phyloP scores from a whole-genome alignment of 106 monocot species.

The Acorus calamus region DNA sequence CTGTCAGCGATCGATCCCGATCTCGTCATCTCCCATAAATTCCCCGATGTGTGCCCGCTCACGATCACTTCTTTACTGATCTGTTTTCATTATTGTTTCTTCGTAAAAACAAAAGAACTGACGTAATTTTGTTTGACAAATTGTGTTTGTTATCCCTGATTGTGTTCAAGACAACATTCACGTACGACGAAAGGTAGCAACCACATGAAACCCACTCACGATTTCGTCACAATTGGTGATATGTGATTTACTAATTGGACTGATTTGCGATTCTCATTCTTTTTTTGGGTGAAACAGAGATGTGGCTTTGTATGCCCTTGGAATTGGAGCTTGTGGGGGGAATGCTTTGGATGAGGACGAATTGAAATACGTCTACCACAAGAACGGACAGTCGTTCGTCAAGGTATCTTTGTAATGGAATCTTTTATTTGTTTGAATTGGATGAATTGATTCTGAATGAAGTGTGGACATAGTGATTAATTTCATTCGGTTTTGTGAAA shows the following conservation, averaged over 20 bases:
- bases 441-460: conserved; percentile 6
- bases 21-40: conserved; percentile 66
- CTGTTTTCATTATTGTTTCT: background rate
- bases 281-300: conserved; percentile 28
- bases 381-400: conserved; percentile 52
- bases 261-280: background rate
- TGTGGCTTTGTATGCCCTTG: conserved; percentile 78
- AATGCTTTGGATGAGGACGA: conserved; percentile 80
- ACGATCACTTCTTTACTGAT: background rate
- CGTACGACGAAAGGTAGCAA: conserved; percentile 70
- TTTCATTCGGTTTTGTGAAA: too few species aligned
- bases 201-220: background rate
- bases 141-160: background rate
- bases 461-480: too few species aligned
- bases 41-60: conserved; percentile 43
- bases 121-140: background rate
- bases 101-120: background rate
- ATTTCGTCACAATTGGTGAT: background rate
- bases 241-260: background rate
- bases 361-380: conserved; percentile 72
- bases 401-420: conserved; percentile 31
- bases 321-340: conserved; percentile 63
- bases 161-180: conserved; percentile 39
- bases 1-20: conserved; percentile 38
- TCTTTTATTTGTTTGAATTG: conserved; percentile 16